Base-by-base conservation (phyloP, 2,329 filamentous ascomycete species). In the Thermoascus crustaceus region DNA sequence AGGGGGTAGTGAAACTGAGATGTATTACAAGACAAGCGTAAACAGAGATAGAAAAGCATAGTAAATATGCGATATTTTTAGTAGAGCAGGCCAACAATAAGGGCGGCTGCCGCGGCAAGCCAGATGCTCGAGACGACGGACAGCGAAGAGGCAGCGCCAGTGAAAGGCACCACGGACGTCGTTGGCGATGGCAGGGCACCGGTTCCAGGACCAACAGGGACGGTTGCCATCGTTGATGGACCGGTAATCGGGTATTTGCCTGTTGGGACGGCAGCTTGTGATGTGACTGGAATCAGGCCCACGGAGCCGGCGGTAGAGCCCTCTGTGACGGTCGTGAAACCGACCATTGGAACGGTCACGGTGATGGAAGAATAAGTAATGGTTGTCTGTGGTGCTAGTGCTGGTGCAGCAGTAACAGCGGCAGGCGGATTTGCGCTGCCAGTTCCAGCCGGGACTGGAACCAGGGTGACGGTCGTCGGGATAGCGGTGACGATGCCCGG, bases 401-500 rank as follows among this genome's bases (percentile, higher is more conserved):
- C n/a, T n/a, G n/a, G 60, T 10, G 50, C 41, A 9, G 46, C 31
- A 21, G 47, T 39, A 8, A 45, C 32, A 30, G 31, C 13, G 18
- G 27, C 24, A 30, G 34, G 22, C 4, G 22, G 19, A 25, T 20
- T 18, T 4, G 16, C 7, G 23, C 24, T 25, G 10, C 4, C 22
- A 26, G 22, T 19, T n/a, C 19, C 16, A 35, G 23, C 13, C 9
- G 74, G 73, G 53, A 76, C 69, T 20, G 64, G 62, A 18, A 57
- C 55, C n/a, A 72, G 58, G 5, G 65, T 68, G 61, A 80, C 73
- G 37, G 71, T 72, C 24, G 71, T 69, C 16, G 82, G 77, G 48
- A 85, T 78, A 44, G 75, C 78, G 32, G 83, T 93, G 54, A 85
- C 76, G 52, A 96, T 84, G 45, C 73, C 84, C n/a, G 88, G 86